Conservation (phyloP, 2,329 filamentous ascomycete genomes). For the Fusarium sp. region DNA sequence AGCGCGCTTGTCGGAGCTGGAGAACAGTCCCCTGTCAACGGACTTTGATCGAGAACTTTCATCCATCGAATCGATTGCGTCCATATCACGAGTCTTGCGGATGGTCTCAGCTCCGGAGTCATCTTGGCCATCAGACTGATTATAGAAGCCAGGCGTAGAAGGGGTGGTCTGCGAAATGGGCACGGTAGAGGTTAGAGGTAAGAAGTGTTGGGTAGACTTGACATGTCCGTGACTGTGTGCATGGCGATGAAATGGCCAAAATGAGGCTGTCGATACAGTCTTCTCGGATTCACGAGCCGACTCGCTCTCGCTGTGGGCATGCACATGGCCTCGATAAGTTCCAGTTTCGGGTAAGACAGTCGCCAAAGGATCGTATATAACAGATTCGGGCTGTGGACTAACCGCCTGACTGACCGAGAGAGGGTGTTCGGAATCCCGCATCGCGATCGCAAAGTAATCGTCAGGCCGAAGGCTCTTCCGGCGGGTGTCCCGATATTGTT, state of each 20-base stretch:
- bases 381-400: slow-evolving; percentile 45
- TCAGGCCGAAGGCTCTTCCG: slow-evolving; percentile 67
- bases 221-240: slow-evolving; percentile 57
- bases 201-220: slow-evolving; percentile 54
- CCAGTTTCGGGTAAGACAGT: slow-evolving; percentile 54
- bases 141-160: slow-evolving; percentile 56
- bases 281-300: slow-evolving; percentile 43
- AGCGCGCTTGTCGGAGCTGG: slow-evolving; percentile 72
- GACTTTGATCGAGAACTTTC: slow-evolving; percentile 70
- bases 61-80: slow-evolving; percentile 56
- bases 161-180: slow-evolving; percentile 50
- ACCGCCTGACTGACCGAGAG: slow-evolving; percentile 47
- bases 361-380: slow-evolving; percentile 58
- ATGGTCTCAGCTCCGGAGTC: slow-evolving; percentile 54
- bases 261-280: slow-evolving; percentile 44
- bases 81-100: slow-evolving; percentile 58
- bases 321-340: slow-evolving; percentile 41
- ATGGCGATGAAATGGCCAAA: slow-evolving; percentile 57
- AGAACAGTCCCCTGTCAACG: slow-evolving; percentile 72
- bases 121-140: slow-evolving; percentile 56
- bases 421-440: slow-evolving; percentile 54
- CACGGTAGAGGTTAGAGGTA: slow-evolving; percentile 54
- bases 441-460: slow-evolving; percentile 64
- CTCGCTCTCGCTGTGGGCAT: slow-evolving; percentile 49
- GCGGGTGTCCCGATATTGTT: slow-evolving; percentile 61